Base-by-base conservation (phyloP, 2,329 filamentous ascomycete genomes). In the Calonectria crousiana region DNA sequence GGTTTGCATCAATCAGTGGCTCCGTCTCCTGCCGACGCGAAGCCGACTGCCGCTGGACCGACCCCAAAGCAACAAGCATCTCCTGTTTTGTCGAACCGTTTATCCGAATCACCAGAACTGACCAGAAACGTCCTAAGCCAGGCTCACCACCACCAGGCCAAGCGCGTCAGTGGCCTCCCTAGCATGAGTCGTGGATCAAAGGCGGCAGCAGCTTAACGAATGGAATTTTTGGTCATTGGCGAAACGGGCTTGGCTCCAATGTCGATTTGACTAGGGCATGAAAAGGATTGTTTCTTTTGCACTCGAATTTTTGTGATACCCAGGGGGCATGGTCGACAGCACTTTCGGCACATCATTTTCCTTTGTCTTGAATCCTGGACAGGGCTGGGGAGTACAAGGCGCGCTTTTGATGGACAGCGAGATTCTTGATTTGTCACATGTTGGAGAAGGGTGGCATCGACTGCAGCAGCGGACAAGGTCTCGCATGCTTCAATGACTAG, bases 101-200 rank as follows among this genome's bases (percentile, higher is more conserved):
- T 82, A 38, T 86, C 86, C 13, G 86, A 84, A 36, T 88, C 87
- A 0, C 86, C 87, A n/a, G 87, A 89, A 76, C 78, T 88, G 74
- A 82, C 86, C 56, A 84, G 86, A 69, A 83, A 84, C 30, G 79
- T 83, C 47, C 71, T 83, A 28, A 85, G 83, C 70, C 78, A 82
- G 18, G 77, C 79, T 49, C 79, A 81, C 23, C 81, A 83, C 49
- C 83, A 83, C 51, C 83, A 80, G 70, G 79, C 81, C 77, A 86
- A 85, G 73, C 81, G 83, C 38, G 81, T 84, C 9, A 74, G 79
- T 44, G 83, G 78, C 53, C 78, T 84, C 62, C 76, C 83, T 8
- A 81, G 76, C 28, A 75, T 84, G 4, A 79, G 81, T 20, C 83
- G 84, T 30, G 80, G 82, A 32, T 80, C 84, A 9, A 86, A 85